Conservation (phyloP, 176 grass and related monocot species). For the Triticum turgidum region DNA sequence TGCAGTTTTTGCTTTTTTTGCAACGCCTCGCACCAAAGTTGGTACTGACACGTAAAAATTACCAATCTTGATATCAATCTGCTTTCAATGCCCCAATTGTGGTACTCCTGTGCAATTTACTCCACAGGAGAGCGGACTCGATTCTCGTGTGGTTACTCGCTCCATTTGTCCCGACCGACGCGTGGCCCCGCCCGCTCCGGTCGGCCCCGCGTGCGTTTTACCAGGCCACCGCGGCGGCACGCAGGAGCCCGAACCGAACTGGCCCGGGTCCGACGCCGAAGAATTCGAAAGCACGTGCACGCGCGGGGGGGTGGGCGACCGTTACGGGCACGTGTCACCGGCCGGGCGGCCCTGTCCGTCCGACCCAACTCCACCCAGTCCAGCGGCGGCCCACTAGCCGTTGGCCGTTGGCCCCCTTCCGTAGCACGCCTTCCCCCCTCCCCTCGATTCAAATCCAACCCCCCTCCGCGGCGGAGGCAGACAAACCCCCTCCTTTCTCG, state of each 20-base stretch:
- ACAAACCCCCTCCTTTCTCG: conserved; percentile 41
- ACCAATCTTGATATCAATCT: no score
- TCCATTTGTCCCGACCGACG: neutral
- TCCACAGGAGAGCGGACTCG: no score
- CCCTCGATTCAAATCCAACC: conserved; percentile 5
- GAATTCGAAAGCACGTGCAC: conserved; percentile 41
- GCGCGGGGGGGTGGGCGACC: conserved; percentile 14
- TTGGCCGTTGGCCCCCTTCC: conserved; percentile 21
- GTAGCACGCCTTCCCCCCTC: no score
- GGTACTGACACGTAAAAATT: no score
- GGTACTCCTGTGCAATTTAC: no score
- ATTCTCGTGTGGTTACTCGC: no score
- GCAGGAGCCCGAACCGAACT: no score
- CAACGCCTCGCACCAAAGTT: no score
- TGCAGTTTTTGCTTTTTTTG: no score
- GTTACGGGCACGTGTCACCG: conserved; percentile 27
- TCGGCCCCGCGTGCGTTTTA: no score
- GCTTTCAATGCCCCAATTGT: no score
- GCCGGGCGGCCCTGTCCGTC: neutral
- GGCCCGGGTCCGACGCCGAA: neutral
- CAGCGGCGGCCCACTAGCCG: conserved; percentile 51
- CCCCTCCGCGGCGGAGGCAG: neutral
- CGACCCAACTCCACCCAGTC: conserved; percentile 22
- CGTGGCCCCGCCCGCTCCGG: neutral
- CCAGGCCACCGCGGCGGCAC: no score